Base-by-base conservation (phyloP, 164 flowering plant genomes). In the Vitis rupestris region DNA sequence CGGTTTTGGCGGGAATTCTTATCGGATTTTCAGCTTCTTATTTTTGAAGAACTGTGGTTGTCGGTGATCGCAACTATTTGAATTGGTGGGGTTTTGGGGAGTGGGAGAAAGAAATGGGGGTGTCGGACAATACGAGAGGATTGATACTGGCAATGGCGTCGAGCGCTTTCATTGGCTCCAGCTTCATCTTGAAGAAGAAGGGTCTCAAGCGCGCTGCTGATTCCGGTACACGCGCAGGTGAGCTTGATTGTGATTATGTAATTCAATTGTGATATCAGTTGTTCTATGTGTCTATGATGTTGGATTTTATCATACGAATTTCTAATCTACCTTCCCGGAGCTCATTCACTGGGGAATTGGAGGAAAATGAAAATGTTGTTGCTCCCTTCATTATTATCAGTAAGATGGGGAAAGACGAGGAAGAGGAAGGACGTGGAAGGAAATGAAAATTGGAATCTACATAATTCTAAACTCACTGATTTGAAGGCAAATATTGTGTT, bases 181-280 rank as follows among this genome's bases (percentile, higher is more conserved):
- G 97, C 77, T 91, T 91, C 81, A 91, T 91, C 7, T 59, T 91
- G 71, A 91, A 91, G 90, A 91, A 89, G 86, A 82, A 83, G 74
- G 97, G 97, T 3, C 89, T 91, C 23, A 84, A 78, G 72, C 87
- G 89, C 2, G 94, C 94, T 44, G 91, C 77, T 14, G 84, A 87
- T 44, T 59, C 81, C 52, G 97, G 97, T 17, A 68, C 88, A 49
- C 92, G 91, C 12, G 94, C 97, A 65, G 94, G 97, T 89, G 53
- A 11, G 75, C 3, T 69, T 23, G 44, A 9, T 56, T 30, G 14
- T 16, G 17, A 9, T 14, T 17, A 16, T 37, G 44, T 37, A 27
- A 9, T 65, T 53, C 15, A 10, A 58, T 58, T 11, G 19, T 31
- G 9, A n/a, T 13, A 9, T 53, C 37, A 16, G 58, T 29, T 65